A percentile compares a stretch with the other conserved stretches of the same genome.
Evolutionary conservation across 2,329 filamentous ascomycete genomes (phyloP).

Genomic region (Harringtonia aguacate): DNA sequence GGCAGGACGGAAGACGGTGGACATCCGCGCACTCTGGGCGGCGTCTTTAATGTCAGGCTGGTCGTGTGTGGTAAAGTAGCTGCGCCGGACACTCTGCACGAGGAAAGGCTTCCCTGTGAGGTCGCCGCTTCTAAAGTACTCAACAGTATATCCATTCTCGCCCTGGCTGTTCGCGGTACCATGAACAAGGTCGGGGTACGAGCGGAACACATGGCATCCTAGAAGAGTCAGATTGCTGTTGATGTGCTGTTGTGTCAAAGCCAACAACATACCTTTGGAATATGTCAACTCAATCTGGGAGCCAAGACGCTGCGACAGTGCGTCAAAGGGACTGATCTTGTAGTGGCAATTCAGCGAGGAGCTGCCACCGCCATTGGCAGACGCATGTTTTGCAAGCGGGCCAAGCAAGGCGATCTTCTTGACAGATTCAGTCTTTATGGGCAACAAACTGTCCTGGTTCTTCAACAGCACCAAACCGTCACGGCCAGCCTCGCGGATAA

Average conservation of each 20-base stretch:
- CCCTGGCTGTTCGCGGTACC: not conserved
- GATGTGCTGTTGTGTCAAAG: not conserved
- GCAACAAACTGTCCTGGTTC: conserved; percentile 43
- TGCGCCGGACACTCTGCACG: conserved; percentile 29
- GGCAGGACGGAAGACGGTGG: no score
- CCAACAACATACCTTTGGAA: conserved; percentile 8
- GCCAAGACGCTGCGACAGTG: conserved; percentile 45
- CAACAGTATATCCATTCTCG: not conserved
- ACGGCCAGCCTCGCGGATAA: conserved; percentile 39
- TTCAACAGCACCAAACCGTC: conserved; percentile 17
- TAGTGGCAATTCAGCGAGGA: conserved; percentile 51
- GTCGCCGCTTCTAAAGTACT: conserved; percentile 27
- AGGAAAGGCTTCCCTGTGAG: conserved; percentile 45
- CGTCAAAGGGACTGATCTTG: conserved; percentile 62
- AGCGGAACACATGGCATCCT: conserved; percentile 42
- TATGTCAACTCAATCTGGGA: conserved; percentile 20
- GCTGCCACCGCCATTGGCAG: conserved; percentile 54
- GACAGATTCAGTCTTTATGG: conserved; percentile 25
- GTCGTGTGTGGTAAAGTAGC: not conserved
- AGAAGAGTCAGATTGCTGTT: not conserved
- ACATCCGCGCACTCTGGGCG: not conserved
- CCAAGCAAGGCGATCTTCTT: conserved; percentile 41
- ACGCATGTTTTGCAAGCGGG: conserved; percentile 45
- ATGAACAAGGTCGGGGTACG: conserved; percentile 40
- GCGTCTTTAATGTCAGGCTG: conserved; percentile 27